Base-by-base conservation (phyloP, 176 grass and related monocot genomes). In the Bothriochloa decipiens region DNA sequence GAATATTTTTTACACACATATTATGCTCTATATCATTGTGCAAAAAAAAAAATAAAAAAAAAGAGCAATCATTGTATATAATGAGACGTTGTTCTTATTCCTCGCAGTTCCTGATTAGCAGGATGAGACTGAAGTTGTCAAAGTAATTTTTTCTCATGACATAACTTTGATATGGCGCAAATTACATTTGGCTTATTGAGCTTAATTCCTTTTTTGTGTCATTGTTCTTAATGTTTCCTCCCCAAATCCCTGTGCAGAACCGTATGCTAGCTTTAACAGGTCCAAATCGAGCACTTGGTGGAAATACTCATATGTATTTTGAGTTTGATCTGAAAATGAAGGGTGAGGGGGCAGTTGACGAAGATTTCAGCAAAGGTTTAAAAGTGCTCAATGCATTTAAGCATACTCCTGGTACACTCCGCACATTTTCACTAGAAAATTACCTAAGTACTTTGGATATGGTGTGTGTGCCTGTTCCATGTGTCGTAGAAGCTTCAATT, bases 291-390 rank as follows among this genome's bases (percentile, higher is more conserved):
- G 68, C 36, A 42, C 68, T 70, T 42, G 36, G 36, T 42, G 37
- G 68, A 9, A 7, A 6, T 11, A 11, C 11, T 70, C n/a, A 1
- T 42, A 25, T 72, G 69, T 72, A n/a, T 76, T 76, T 76, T 57
- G 27, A 76, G 73, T 76, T 76, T 9, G 1, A 76, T 76, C 9
- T 57, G 32, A 76, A 76, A 52, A 76, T 76, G 6, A 58, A 37
- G 18, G 29, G 32, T 2, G 52, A 60, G 4, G 74, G 3, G 18
- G 74, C 0, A 76, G 11, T 60, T 2, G 33, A 76, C 32, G 0
- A 60, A 76, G 74, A 58, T 37, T 76, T 76, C 32, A 60, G 52
- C 52, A 76, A 60, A 76, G 74, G 32, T 37, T 76, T 76, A 6
- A 0, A 4, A 10, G 17, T 7, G 11, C 16, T 10, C 28, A 11